A percentile compares a stretch with the other conserved stretches of the same genome.
These are phyloP conservation scores for Cytidiella melzeri DNA, from an alignment of 768 basidiomycete species.

Conservation along the genomic window DNA sequence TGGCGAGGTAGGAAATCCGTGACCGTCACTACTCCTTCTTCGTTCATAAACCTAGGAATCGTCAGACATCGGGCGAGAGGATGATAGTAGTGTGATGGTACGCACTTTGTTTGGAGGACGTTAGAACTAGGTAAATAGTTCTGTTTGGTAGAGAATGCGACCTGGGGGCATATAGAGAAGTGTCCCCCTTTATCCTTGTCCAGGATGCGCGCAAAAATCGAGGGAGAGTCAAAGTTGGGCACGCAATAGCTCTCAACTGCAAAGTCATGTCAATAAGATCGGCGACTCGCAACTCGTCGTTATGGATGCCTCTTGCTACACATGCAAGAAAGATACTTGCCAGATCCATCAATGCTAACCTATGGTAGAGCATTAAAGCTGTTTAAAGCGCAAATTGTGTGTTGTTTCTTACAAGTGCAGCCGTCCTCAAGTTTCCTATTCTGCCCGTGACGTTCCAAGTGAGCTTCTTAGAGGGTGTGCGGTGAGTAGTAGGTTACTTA, in stretches of 20 bases:
- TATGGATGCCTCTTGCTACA: too few relatives aligned
- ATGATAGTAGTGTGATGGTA: not conserved
- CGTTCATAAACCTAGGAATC: slow-evolving; percentile 63
- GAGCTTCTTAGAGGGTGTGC: not conserved
- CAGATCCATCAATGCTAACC: slow-evolving; percentile 77
- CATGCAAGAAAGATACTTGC: slow-evolving; percentile 36
- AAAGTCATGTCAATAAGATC: not conserved
- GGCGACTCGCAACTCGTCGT: too few relatives aligned
- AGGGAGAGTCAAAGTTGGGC: slow-evolving; percentile 91
- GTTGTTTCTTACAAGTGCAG: slow-evolving; percentile 60
- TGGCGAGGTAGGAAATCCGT: slow-evolving; percentile 84
- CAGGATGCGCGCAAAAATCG: slow-evolving; percentile 83
- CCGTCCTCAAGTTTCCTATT: slow-evolving; percentile 80
- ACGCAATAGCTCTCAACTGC: slow-evolving; percentile 89
- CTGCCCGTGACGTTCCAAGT: slow-evolving; percentile 30
- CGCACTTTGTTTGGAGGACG: slow-evolving; percentile 77
- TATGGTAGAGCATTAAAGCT: too few relatives aligned
- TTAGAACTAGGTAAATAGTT: slow-evolving; percentile 81
- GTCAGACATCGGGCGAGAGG: not conserved
- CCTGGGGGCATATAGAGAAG: slow-evolving; percentile 77
- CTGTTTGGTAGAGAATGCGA: slow-evolving; percentile 69
- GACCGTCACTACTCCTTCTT: slow-evolving; percentile 78
- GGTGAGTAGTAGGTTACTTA: slow-evolving; percentile 31
- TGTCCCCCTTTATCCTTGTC: slow-evolving; percentile 92
- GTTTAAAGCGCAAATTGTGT: too few relatives aligned